Evolutionary conservation across 2,329 filamentous ascomycete genomes (phyloP), one percentile per base, ranked within the genome.

Genomic region (Penicillium sp.): DNA sequence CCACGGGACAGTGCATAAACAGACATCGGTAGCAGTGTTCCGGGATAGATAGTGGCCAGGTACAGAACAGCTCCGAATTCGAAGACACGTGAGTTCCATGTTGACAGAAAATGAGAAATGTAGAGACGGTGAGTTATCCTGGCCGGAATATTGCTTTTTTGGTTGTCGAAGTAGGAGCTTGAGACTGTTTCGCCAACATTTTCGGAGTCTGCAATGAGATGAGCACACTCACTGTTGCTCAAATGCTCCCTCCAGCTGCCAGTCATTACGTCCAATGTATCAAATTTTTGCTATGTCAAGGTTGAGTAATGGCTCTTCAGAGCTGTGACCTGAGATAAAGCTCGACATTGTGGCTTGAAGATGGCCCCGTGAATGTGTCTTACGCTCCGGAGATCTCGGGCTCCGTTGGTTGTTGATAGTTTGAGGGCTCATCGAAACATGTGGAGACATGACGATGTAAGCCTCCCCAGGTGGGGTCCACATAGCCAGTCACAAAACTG

Each of bases 1-100:
- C 77, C 74, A 25, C 84, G 77, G 8, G 75, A 70, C 5, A 87
- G 66, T 0, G 83, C 84, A 60, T 87, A 87, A 12, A 82, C 66
- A 0, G 83, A 86, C 51, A 82, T 73, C 24, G 79, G 82, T 35
- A 84, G 71, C 9, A 87, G 70, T 0, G 81, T 85, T 2, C 71
- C 63, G 0, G 76, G 76, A 57, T 71, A 81, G 45, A 77, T 69
- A 5, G 69, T 57, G 3, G 77, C 76, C 6, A 81, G 66, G 60
- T 75, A 81, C 8, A 80, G 67, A 8, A 81, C 75, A 11, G 77
- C 74, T 41, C 72, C 79, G 50, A 81, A 81, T 58, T 82, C 79
- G 51, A 82, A 82, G 25, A 78, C 62, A 13, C 80, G 74, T 0
- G 78, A 76, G 61, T 82, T 82, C 76, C 77, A 81, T 12, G 78